Conservation (phyloP, 176 grass and related monocot genomes). For the Urochloa ruziziensis region DNA sequence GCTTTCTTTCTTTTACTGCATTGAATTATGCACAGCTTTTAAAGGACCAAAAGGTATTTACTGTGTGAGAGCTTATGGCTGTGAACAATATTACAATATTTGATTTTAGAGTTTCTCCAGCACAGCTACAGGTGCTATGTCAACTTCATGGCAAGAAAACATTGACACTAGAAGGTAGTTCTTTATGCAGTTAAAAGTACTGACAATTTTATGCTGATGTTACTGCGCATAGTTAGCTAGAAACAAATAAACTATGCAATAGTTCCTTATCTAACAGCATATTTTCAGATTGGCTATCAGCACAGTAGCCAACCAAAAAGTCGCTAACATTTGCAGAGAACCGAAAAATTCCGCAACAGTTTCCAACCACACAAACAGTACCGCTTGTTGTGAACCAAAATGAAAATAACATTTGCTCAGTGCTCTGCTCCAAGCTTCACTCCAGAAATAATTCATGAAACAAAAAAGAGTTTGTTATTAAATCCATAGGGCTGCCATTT, state of each 20-base stretch:
- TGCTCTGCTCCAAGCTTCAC: no score
- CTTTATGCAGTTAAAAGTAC: background rate
- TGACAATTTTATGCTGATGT: background rate
- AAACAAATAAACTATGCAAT: background rate
- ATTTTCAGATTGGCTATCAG: conserved; percentile 3
- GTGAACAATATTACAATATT: background rate
- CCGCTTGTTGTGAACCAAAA: background rate
- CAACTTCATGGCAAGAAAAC: background rate
- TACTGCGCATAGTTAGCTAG: conserved; percentile 9
- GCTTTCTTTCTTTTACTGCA: conserved; percentile 21
- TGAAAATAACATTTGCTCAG: background rate
- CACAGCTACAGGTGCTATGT: background rate
- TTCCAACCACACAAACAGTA: conserved; percentile 17
- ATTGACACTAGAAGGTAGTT: background rate
- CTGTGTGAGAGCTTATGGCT: background rate
- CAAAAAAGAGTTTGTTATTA: background rate
- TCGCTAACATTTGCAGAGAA: background rate
- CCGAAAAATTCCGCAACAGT: background rate
- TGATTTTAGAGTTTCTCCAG: background rate
- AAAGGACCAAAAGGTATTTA: background rate
- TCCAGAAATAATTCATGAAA: background rate
- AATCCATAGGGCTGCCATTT: background rate
- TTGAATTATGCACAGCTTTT: conserved; percentile 22
- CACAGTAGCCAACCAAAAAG: background rate
- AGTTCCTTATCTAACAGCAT: conserved; percentile 7